A percentile compares a stretch with the other conserved stretches of the same genome.
phyloP scores from a whole-genome alignment of 768 basidiomycete genomes.

The Rhizopogon roseolus region DNA sequence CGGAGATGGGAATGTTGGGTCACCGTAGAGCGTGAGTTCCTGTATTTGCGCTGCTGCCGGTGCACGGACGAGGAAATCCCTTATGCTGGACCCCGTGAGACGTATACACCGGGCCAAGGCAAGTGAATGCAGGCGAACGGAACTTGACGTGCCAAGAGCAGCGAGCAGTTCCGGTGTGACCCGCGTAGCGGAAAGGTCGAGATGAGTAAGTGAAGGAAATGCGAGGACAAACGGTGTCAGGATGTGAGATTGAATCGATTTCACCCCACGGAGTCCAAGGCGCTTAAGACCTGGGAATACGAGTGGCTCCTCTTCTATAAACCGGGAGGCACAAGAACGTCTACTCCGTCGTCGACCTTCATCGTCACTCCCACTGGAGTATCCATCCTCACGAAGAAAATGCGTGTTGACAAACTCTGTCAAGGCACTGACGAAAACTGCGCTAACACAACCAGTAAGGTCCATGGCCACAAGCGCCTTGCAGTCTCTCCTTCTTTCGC shows the following conservation, averaged over 20 bases:
- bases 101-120: constrained; percentile 84
- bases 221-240: constrained; percentile 73
- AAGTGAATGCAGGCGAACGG: constrained; percentile 70
- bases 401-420: constrained; percentile 75
- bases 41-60: constrained; percentile 55
- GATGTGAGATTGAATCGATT: constrained; percentile 65
- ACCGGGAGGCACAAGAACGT: constrained; percentile 27
- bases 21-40: constrained; percentile 88
- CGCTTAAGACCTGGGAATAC: constrained; percentile 68
- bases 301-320: constrained; percentile 43
- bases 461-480: constrained; percentile 85
- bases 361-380: constrained; percentile 42
- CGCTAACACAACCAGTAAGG: constrained; percentile 91
- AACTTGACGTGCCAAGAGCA: constrained; percentile 53
- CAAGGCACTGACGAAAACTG: constrained; percentile 83
- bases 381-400: constrained; percentile 39
- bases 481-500: constrained; percentile 67
- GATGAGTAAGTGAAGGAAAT: constrained; percentile 82
- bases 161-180: constrained; percentile 70
- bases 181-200: constrained; percentile 90
- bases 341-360: constrained; percentile 25
- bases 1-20: constrained; percentile 75
- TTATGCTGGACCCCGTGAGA: constrained; percentile 75
- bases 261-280: constrained; percentile 78
- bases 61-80: constrained; percentile 65